Evolutionary conservation across 208 protist species (phyloP).

Genomic region (Kentomonas sorsogonicus): DNA sequence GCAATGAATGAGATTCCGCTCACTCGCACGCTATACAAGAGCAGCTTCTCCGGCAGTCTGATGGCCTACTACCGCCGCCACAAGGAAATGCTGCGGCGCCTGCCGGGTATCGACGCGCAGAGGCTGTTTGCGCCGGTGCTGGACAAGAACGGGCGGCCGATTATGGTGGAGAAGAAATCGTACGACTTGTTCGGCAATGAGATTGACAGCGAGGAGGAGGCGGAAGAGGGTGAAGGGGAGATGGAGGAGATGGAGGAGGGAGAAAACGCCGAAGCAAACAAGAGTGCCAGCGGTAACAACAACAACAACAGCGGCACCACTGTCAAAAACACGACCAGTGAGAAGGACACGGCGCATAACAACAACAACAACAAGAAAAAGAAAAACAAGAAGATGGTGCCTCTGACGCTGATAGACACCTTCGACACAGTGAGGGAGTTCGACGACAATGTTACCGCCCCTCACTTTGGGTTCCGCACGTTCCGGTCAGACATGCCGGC

Average conservation of each 20-base stretch:
- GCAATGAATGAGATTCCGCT: slow-evolving; percentile 17
- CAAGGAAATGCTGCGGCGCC: slow-evolving; percentile 28
- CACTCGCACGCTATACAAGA: slow-evolving; percentile 21
- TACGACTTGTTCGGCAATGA: too few relatives aligned
- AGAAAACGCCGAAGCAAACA: not conserved
- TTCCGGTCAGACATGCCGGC: too few relatives aligned
- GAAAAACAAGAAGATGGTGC: not conserved
- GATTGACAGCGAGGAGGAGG: slow-evolving; percentile 1
- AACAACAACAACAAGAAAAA: not conserved
- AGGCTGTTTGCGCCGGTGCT: slow-evolving; percentile 15
- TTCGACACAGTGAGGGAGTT: slow-evolving; percentile 30
- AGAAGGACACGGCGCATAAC: too few relatives aligned
- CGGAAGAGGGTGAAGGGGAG: not conserved
- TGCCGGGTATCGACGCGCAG: slow-evolving; percentile 23
- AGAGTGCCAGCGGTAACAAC: too few relatives aligned
- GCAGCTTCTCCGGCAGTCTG: slow-evolving; percentile 20
- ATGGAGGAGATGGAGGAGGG: not conserved
- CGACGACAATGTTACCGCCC: slow-evolving; percentile 38
- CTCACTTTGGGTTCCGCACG: slow-evolving; percentile 43
- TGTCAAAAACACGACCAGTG: too few relatives aligned
- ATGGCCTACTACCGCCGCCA: slow-evolving; percentile 35
- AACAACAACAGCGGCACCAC: too few relatives aligned
- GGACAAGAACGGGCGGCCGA: too few relatives aligned
- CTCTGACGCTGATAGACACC: slow-evolving; percentile 13
- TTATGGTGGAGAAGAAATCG: too few relatives aligned